Evolutionary conservation across 208 protist species (phyloP).

Genomic region (Acanthamoeba castellanii): DNA sequence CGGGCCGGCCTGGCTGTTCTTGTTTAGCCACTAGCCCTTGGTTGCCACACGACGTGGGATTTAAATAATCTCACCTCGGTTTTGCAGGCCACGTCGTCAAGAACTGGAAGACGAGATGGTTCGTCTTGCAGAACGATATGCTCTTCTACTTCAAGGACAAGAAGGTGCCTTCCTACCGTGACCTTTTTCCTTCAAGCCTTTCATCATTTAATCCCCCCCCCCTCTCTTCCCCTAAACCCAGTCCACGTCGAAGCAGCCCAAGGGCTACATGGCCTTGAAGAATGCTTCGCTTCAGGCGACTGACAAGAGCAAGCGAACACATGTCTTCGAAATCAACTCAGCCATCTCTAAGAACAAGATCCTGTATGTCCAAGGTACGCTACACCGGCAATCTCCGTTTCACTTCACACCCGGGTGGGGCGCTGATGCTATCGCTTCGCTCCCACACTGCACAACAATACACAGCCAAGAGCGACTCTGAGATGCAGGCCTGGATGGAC

Average conservation of each 20-base stretch:
- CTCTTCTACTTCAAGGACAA: constrained; percentile 69
- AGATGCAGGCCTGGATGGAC: constrained; percentile 31
- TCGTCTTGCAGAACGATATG: constrained; percentile 53
- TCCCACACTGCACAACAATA: too few species aligned
- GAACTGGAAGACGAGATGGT: constrained; percentile 63
- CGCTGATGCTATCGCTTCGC: background rate
- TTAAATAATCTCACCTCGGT: background rate
- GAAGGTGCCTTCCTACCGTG: background rate
- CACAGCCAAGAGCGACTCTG: background rate
- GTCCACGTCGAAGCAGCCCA: constrained; percentile 14
- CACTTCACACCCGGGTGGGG: background rate
- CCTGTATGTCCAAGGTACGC: constrained; percentile 34
- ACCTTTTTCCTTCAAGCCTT: background rate
- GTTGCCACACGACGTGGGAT: too few species aligned
- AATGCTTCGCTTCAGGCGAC: constrained; percentile 15
- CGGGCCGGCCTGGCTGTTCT: too few species aligned
- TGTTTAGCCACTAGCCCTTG: too few species aligned
- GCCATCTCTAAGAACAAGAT: constrained; percentile 39
- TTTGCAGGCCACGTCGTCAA: constrained; percentile 24
- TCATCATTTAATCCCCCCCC: background rate
- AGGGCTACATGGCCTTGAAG: constrained; percentile 34
- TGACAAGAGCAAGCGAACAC: constrained; percentile 7
- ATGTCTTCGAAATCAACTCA: constrained; percentile 27
- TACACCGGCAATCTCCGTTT: background rate
- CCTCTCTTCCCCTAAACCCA: background rate